Conservation (phyloP, 2,329 filamentous ascomycete genomes). For the Aspergillus pseudotamarii region DNA sequence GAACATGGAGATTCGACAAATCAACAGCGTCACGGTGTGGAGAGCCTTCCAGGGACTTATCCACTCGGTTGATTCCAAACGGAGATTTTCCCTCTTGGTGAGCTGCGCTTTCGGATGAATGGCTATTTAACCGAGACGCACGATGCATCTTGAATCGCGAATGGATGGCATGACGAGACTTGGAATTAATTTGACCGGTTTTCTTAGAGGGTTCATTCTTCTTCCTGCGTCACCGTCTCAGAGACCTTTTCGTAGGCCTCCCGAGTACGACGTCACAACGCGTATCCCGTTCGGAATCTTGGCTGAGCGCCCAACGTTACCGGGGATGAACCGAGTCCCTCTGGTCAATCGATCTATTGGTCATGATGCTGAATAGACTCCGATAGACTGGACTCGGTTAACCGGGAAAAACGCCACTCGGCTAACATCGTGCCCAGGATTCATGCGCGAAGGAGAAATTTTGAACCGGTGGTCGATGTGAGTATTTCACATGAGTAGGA, state of each 20-base stretch:
- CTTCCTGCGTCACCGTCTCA: neutral
- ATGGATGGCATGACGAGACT: neutral
- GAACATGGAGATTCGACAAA: slow-evolving; percentile 14
- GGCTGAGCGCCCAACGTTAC: neutral
- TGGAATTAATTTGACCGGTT: neutral
- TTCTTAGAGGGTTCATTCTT: neutral
- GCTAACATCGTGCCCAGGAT: neutral
- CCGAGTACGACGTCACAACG: neutral
- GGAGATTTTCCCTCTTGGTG: slow-evolving; percentile 19
- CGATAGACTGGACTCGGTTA: neutral
- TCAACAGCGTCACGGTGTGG: slow-evolving; percentile 19
- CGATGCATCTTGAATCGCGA: neutral
- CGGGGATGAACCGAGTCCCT: neutral
- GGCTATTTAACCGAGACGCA: slow-evolving; percentile 13
- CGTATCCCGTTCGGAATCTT: neutral
- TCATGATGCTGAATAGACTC: neutral
- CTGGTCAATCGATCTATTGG: neutral
- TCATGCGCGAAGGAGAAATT: no score
- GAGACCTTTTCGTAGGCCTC: neutral
- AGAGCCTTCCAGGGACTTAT: neutral
- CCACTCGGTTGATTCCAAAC: slow-evolving; percentile 21
- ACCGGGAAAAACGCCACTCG: neutral
- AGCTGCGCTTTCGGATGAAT: slow-evolving; percentile 9
- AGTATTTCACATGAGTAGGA: neutral
- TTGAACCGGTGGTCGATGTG: no score